Conservation (phyloP, 1,139 yeast species). For the Saccharomyces pastorianus region DNA sequence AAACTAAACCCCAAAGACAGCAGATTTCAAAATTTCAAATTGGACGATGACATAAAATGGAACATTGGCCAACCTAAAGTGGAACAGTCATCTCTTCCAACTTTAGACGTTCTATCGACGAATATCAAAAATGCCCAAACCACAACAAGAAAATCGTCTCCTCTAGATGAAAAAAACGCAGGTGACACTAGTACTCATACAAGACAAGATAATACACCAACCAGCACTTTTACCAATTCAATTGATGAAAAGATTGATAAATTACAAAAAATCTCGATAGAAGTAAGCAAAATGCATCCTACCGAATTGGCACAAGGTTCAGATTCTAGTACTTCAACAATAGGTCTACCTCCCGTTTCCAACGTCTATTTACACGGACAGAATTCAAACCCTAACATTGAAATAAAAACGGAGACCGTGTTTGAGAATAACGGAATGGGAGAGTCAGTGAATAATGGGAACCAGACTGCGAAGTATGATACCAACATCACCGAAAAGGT, state of each 20-base stretch:
- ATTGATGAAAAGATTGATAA: background rate
- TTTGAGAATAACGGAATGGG: too few species aligned
- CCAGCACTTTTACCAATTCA: background rate
- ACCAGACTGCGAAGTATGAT: too few species aligned
- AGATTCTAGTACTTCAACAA: background rate
- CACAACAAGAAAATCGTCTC: background rate
- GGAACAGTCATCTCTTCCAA: background rate
- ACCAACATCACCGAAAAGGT: too few species aligned
- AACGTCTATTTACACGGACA: too few species aligned
- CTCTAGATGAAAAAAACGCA: background rate
- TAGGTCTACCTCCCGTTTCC: background rate
- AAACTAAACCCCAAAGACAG: constrained; percentile 10
- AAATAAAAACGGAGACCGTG: too few species aligned
- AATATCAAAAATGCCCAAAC: background rate
- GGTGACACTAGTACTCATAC: background rate
- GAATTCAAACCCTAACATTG: too few species aligned
- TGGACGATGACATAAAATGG: constrained; percentile 2
- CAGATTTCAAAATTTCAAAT: constrained; percentile 6
- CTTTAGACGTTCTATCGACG: background rate
- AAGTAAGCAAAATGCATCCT: background rate
- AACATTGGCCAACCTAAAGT: constrained; percentile 6
- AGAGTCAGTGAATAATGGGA: too few species aligned
- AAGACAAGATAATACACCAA: background rate
- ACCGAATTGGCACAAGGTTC: background rate
- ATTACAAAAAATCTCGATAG: background rate